phyloP scores from a whole-genome alignment of 192 early-diverging fungal genomes.

The Rhizophagus clarus region DNA sequence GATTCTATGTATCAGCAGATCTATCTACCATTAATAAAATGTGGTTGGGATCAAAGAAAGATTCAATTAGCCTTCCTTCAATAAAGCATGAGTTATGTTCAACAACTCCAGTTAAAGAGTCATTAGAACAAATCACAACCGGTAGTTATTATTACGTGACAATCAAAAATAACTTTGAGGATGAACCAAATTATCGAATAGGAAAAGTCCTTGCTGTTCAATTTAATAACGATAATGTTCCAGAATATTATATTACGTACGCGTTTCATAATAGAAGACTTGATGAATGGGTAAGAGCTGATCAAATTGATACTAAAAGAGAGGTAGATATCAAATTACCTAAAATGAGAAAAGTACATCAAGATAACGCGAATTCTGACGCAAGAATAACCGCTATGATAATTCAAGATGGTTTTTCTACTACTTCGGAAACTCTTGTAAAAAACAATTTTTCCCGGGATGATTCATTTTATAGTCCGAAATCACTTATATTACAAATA shows the following conservation, averaged over 20 bases:
- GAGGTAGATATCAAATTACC: slow-evolving; percentile 50
- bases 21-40: not conserved
- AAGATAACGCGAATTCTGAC: not conserved
- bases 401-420: not conserved
- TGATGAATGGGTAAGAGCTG: slow-evolving; percentile 88
- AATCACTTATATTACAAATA: not conserved
- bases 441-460: not conserved
- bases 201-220: too few species aligned
- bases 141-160: not conserved
- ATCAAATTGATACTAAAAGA: slow-evolving; percentile 63
- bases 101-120: not conserved
- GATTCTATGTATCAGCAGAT: not conserved
- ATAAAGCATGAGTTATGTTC: not conserved
- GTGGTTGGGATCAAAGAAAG: not conserved
- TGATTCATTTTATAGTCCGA: not conserved
- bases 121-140: not conserved
- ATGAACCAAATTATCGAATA: not conserved
- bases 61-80: not conserved
- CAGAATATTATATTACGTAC: slow-evolving; percentile 95
- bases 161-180: not conserved
- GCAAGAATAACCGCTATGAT: too few species aligned
- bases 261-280: slow-evolving; percentile 97
- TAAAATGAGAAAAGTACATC: not conserved
- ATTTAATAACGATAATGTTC: not conserved
- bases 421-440: not conserved